Evolutionary conservation across 768 basidiomycete species (phyloP), one percentile per base, ranked within the genome.

Genomic region (Saitozyma sp.): DNA sequence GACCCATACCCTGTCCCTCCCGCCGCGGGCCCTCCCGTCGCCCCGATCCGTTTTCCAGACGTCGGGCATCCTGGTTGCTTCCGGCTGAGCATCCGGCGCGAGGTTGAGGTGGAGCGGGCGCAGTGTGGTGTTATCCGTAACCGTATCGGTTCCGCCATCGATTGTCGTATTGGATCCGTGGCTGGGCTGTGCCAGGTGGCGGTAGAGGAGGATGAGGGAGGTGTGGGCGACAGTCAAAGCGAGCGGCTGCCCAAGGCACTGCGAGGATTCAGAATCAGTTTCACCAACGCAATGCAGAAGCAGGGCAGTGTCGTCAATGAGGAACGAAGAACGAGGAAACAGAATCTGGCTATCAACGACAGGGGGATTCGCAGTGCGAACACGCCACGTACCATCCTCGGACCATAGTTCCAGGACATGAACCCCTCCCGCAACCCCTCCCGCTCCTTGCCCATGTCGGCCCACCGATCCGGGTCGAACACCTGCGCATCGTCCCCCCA

Each of bases 391-490:
- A 74, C 76, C 68, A 73, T 74, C 56, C 76, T 73, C 14, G 76
- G 76, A 6, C 76, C 76, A 37, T 59, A 45, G 62, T 71, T 70
- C 65, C 70, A 77, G 56, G 55, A 61, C 59, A 64, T 67, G 50
- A 68, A 70, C 45, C 48, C 68, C 55, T 61, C 64, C 64, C 40
- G 7, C 7, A 68, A 70, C 45, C 48, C 68, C 55, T 61, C 60
- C 63, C 68, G 29, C 43, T 64, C 57, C 59, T 62, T 6, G 14
- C 50, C 56, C 63, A 42, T 56, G 37, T 14, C 39, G 10, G 50
- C 48, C 90, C 90, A 92, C 46, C 90, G 83, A 40, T 89, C 87
- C 7, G 89, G 89, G 59, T 88, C 84, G 74, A 91, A 92, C n/a
- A 83, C 83, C 69, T 89, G 84, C 0, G 89, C 89, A 64, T 91